Conservation (phyloP, 2,329 filamentous ascomycete genomes). For the Fusarium sp. region DNA sequence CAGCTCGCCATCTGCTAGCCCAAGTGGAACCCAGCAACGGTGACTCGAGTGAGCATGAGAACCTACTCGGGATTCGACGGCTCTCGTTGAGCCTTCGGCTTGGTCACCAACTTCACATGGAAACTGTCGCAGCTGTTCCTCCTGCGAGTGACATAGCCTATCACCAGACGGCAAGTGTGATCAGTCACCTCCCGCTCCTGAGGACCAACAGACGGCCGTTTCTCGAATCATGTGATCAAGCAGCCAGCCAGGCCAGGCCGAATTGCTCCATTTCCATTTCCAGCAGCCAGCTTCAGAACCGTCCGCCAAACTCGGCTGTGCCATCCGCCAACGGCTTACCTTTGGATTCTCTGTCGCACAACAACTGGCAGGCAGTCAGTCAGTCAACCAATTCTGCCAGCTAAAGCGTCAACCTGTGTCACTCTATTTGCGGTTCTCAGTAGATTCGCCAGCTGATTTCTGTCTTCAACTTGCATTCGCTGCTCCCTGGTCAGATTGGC, state of each 20-base stretch:
- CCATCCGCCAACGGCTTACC: conserved; percentile 24
- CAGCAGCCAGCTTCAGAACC: conserved; percentile 14
- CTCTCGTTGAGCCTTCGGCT: conserved; percentile 5
- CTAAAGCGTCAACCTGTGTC: conserved; percentile 19
- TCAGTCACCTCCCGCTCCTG: conserved; percentile 29
- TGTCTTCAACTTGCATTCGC: conserved; percentile 17
- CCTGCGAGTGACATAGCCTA: not conserved
- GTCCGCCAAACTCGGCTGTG: conserved; percentile 30
- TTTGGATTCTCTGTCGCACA: conserved; percentile 31
- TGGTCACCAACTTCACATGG: conserved; percentile 14
- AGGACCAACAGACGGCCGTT: conserved; percentile 18
- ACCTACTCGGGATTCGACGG: conserved; percentile 11
- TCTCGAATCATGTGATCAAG: conserved; percentile 42
- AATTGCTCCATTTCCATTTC: conserved; percentile 26
- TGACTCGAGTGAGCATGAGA: conserved; percentile 22
- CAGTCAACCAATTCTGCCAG: conserved; percentile 1
- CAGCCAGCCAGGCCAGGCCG: conserved; percentile 1
- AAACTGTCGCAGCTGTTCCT: conserved; percentile 11
- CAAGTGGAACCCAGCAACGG: conserved; percentile 18
- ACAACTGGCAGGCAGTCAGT: conserved; percentile 18
- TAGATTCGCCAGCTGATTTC: conserved; percentile 6
- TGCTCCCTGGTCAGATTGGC: conserved; percentile 18
- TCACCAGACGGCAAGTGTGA: conserved; percentile 23
- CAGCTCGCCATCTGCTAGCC: not conserved
- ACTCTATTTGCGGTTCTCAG: conserved; percentile 7